Conservation (phyloP, 306 rosid genomes). For the Cucurbita pepo region DNA sequence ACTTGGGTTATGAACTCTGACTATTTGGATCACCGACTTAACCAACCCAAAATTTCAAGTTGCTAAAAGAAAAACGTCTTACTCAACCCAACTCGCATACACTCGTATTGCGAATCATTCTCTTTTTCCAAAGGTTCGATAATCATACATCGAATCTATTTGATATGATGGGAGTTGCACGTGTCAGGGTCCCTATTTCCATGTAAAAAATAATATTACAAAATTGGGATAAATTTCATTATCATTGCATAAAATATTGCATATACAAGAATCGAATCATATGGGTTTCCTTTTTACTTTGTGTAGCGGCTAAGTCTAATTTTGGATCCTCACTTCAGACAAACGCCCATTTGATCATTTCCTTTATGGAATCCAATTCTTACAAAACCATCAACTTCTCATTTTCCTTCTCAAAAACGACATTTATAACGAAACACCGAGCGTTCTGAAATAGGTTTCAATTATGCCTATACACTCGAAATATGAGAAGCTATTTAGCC, state of each 20-base stretch:
- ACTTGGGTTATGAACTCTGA: no score
- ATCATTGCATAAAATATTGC: not conserved
- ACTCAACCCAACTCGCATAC: no score
- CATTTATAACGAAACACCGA: not conserved
- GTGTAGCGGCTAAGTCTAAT: slow-evolving; percentile 6
- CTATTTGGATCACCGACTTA: no score
- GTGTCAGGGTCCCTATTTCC: not conserved
- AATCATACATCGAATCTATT: not conserved
- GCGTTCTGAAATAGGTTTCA: not conserved
- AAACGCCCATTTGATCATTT: not conserved
- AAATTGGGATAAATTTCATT: not conserved
- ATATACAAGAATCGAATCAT: slow-evolving; percentile 2
- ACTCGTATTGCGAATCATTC: no score
- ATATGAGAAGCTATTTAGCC: no score
- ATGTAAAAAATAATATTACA: no score
- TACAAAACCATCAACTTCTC: not conserved
- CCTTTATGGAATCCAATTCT: not conserved
- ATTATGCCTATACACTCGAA: no score
- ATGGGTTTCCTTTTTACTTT: not conserved
- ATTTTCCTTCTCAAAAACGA: not conserved
- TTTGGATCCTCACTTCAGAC: not conserved
- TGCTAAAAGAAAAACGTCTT: no score
- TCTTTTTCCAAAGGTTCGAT: not conserved
- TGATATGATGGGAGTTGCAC: not conserved
- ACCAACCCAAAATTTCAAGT: no score